A percentile compares a stretch with the other conserved stretches of the same genome.
These are phyloP conservation scores for Stephanocyclus meneghinianus DNA, from an alignment of 352 stramenopile species.

Conservation along the genomic window DNA sequence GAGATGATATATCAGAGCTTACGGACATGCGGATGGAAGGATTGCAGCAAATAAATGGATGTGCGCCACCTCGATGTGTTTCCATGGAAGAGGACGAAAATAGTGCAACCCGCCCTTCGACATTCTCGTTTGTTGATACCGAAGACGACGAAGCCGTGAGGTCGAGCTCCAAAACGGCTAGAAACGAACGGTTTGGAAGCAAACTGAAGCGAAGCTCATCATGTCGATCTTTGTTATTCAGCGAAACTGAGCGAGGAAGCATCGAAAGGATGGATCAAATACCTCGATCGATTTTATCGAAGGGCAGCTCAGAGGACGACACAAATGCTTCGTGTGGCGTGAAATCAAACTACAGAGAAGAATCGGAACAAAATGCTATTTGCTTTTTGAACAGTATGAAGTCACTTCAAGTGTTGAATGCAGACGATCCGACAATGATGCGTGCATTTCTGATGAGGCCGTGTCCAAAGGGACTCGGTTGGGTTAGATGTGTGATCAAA, in stretches of 20 bases:
- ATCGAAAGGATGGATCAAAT: neutral
- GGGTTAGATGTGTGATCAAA: slow-evolving; percentile 93
- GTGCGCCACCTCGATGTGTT: slow-evolving; percentile 6
- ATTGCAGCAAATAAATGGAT: neutral
- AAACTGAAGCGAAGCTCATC: slow-evolving; percentile 32
- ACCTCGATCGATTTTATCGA: neutral
- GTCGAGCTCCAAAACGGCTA: neutral
- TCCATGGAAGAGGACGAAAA: slow-evolving; percentile 14
- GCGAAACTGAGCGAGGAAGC: neutral
- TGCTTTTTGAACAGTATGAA: slow-evolving; percentile 22
- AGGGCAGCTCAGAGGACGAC: neutral
- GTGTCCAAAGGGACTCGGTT: slow-evolving; percentile 86
- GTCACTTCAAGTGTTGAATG: slow-evolving; percentile 50
- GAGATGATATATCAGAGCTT: slow-evolving; percentile 32
- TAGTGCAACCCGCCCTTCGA: neutral
- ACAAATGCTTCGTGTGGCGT: neutral
- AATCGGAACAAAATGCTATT: slow-evolving; percentile 13
- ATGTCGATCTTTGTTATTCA: slow-evolving; percentile 32
- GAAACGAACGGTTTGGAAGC: neutral
- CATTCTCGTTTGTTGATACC: neutral
- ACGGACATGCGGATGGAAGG: slow-evolving; percentile 14
- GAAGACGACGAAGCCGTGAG: neutral
- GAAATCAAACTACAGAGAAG: neutral
- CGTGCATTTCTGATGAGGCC: slow-evolving; percentile 78
- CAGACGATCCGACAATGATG: slow-evolving; percentile 66